phyloP scores from a whole-genome alignment of 768 basidiomycete species.

The Serendipita indica region DNA sequence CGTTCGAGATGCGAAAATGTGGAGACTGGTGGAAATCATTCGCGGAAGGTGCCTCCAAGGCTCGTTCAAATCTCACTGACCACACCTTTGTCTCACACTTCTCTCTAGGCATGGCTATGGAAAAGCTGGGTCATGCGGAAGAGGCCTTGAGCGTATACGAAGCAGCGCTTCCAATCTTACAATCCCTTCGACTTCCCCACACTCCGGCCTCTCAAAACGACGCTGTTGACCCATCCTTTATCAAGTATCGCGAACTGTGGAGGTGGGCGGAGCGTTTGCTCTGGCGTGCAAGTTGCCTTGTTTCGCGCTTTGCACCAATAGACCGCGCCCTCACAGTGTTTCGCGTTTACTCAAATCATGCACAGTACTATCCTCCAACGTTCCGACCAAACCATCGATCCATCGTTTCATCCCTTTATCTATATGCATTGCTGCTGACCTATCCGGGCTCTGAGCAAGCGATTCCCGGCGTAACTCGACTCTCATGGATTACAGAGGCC shows the following conservation, averaged over 20 bases:
- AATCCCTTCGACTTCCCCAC: constrained; percentile 31
- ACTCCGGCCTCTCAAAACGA: constrained; percentile 23
- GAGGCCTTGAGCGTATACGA: constrained; percentile 44
- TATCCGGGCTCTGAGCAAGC: constrained; percentile 15
- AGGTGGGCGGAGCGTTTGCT: constrained; percentile 70
- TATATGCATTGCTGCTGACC: constrained; percentile 50
- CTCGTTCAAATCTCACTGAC: constrained; percentile 20
- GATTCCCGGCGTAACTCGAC: constrained; percentile 21
- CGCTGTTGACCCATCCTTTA: constrained; percentile 41
- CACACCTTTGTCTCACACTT: too few relatives aligned
- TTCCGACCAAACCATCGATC: constrained; percentile 70
- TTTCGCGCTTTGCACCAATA: constrained; percentile 30
- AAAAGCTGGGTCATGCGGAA: constrained; percentile 21
- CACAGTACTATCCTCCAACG: constrained; percentile 56
- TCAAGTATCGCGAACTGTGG: constrained; percentile 66
- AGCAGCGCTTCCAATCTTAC: constrained; percentile 39
- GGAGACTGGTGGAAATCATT: constrained; percentile 58
- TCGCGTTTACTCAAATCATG: constrained; percentile 43
- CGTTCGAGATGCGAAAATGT: constrained; percentile 52
- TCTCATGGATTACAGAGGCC: constrained; percentile 49
- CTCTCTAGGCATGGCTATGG: constrained; percentile 14
- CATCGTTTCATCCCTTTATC: constrained; percentile 49
- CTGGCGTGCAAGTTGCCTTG: constrained; percentile 63
- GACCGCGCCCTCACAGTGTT: constrained; percentile 44
- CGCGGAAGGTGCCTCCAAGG: constrained; percentile 70